Evolutionary conservation across 768 basidiomycete species (phyloP).

Genomic region (Tephrocybe sp.): DNA sequence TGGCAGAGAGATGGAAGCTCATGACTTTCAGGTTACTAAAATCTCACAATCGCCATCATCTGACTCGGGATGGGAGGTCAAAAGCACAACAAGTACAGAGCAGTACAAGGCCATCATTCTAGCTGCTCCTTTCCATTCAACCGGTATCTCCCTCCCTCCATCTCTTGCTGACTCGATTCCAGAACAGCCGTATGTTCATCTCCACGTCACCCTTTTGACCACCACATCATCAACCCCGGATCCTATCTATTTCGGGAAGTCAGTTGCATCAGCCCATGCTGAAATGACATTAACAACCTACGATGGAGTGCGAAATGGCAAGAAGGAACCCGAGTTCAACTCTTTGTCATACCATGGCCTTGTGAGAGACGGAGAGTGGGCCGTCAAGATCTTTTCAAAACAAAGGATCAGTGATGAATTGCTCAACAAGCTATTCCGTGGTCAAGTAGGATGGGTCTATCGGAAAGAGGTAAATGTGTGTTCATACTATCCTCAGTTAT

Average conservation of each 20-base stretch:
- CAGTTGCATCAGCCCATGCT: constrained; percentile 45
- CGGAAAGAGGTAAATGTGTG: constrained; percentile 62
- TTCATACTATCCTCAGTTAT: neutral
- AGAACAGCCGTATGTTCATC: constrained; percentile 71
- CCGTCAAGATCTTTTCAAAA: constrained; percentile 87
- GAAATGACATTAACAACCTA: constrained; percentile 71
- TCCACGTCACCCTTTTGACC: constrained; percentile 88
- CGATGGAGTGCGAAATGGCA: constrained; percentile 53
- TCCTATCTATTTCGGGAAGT: constrained; percentile 67
- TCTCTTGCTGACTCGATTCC: constrained; percentile 54
- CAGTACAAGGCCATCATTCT: constrained; percentile 77
- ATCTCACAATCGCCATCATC: constrained; percentile 43
- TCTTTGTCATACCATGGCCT: constrained; percentile 78
- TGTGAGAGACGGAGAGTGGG: constrained; percentile 56
- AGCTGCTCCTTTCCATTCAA: constrained; percentile 80
- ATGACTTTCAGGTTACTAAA: constrained; percentile 43
- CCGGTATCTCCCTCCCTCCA: constrained; percentile 51
- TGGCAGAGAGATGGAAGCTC: neutral
- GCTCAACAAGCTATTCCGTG: constrained; percentile 61
- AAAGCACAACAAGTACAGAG: constrained; percentile 41
- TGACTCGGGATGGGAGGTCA: constrained; percentile 51
- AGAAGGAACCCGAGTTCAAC: constrained; percentile 75
- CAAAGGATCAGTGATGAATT: constrained; percentile 63
- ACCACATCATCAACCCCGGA: constrained; percentile 64
- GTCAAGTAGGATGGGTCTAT: constrained; percentile 74